Base-by-base conservation (phyloP, 2,329 filamentous ascomycete genomes). In the Metarhizium sp. region DNA sequence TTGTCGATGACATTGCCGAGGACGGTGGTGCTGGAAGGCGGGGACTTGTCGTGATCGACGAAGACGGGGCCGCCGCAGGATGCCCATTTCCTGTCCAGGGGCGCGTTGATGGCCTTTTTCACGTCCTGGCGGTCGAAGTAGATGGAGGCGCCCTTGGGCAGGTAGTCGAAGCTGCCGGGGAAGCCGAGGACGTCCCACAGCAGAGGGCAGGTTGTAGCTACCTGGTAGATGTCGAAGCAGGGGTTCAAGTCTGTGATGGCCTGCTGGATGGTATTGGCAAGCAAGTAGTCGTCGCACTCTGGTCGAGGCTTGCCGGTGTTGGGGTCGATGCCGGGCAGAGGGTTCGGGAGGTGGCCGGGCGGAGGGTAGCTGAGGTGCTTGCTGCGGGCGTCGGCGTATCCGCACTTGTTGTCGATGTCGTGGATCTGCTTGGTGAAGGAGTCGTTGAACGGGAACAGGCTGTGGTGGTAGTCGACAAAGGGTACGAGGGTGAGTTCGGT, bases 211-310 rank as follows among this genome's bases (percentile, higher is more conserved):
- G 84, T 87, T 2, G 80, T 82, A 7, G 81, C 80, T 14, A 91
- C 77, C 50, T 86, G 79, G 71, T 90, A 91, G 32, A 87, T 72
- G 65, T 90, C 80, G 70, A 85, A 92, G 73, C 88, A 92, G 0
- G 88, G 88, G 70, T 92, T 92, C 46, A 84, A 69, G 2, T 72
- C 63, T n/a, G 74, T 63, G 5, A 78, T 76, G 43, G 84, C 86
- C 1, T 75, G 63, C 61, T 73, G 72, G 50, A 88, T 79, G 51
- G 81, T 72, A 58, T 74, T 67, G 63, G 76, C 84, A 30, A 87
- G 64, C 52, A 75, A 71, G 65, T 54, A 85, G 89, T 16, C 73
- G 74, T 0, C 71, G 64, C 1, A 69, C 68, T 40, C 64, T 61
- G 0, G 57, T 58, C 40, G 68, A 65, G 0, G 53, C 58, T 32